Base-by-base conservation (phyloP, 768 basidiomycete species). In the Suillus occidentalis region DNA sequence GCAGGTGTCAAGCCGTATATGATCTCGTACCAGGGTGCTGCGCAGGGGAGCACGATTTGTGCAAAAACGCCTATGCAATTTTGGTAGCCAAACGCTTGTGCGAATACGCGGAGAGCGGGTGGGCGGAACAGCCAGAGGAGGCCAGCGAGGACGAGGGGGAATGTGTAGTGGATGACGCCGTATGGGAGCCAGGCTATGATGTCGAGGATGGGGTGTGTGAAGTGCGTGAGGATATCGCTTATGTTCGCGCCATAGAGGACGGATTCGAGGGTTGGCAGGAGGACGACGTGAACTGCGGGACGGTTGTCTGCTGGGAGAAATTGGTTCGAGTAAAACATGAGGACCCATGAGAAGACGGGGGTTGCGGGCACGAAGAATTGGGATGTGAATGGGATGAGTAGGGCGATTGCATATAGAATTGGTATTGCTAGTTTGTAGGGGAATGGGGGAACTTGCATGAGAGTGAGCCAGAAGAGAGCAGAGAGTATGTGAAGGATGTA, bases 231-330 rank as follows among this genome's bases (percentile, higher is more conserved):
- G 75, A 98, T 90, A 78, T 99, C 96, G 42, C 94, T 97, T 64
- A 99, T 95, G 78, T 99, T 99, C 63, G 96, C 97, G 2, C 97
- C 97, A 75, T 97, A 99, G 5, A 99, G 83, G 36, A 97, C 94
- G 22, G 91, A 88, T 74, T 99, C 97, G 61, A 98, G 86, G 0
- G 97, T 97, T 0, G 97, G 97, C 6, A 99, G 88, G 12, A 99
- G 83, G 40, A 93, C 89, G 68, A 99, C 97, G 63, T 92, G 95
- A 34, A 98, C 92, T 31, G 83, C 78, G 0, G 97, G 97, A 3
- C 97, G 85, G 76, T 85, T 87, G 18, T 77, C 67, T 8, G 83
- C 80, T 0, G 95, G 93, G 62, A 98, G 92, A 79, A 92, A 98
- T 18, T 90, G 85, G 25, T 92, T 92, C 5, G 90, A 86, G 80